Evolutionary conservation across 352 stramenopile genomes (phyloP), one percentile per base, ranked within the genome.

Genomic region (Phytophthora foliorum): DNA sequence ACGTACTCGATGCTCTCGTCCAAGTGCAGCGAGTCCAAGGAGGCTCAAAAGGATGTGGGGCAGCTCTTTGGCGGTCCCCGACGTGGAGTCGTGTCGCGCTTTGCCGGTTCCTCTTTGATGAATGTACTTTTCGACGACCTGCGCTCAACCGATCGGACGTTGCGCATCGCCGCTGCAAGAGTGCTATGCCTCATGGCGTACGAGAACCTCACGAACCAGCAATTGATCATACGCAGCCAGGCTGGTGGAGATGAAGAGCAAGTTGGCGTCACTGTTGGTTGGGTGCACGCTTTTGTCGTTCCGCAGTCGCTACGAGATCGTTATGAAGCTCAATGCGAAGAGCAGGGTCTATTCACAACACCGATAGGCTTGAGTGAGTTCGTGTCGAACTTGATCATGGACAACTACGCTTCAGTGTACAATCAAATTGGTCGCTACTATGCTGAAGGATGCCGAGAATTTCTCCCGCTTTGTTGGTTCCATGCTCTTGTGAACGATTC

Each of bases 151-250:
- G 81, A 91, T 61, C 67, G 74, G 38, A 81, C 79, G 29, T 46
- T 89, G 24, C 75, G 83, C 1, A 67, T 86, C 39, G 77, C 75
- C 1, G 68, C 81, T 2, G 66, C 81, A 29, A 77, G 83, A 0
- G 63, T 90, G 17, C 34, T 91, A 21, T 88, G 81, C n/a, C 70
- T 81, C 9, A 70, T 81, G 49, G 67, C 72, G 50, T 83, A 88
- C 55, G 81, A 91, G 55, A 89, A 71, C 41, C 57, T 77, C 31
- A 61, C 52, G n/a, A 70, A 69, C 46, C 72, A 80, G 41, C 62
- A 77, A 48, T 27, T 58, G 14, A 66, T 72, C 55, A 63, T 68
- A 13, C 57, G 45, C 2, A 66, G 41, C 44, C 41, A 67, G 31
- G 24, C 29, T 8, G 27, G 59, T 9, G 27, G 16, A 56, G 52